These are phyloP conservation scores for Pleurotus sapidus DNA, from an alignment of 768 basidiomycete species.

Conservation along the genomic window DNA sequence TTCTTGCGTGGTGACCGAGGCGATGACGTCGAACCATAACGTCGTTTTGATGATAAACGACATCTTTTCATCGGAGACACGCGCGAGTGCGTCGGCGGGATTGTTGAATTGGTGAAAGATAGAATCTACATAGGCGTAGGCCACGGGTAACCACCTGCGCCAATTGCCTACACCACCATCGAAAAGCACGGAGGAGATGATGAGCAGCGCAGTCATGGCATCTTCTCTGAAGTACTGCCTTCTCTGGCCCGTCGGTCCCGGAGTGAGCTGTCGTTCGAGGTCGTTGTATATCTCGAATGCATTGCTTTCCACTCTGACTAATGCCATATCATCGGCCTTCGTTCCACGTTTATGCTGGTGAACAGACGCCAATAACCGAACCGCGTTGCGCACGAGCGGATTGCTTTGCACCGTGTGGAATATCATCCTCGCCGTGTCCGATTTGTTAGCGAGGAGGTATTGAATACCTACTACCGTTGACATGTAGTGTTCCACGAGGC, in stretches of 20 bases:
- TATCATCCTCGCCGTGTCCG: conserved; percentile 44
- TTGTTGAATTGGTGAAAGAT: conserved; percentile 41
- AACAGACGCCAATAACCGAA: conserved; percentile 62
- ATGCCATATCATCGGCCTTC: conserved; percentile 21
- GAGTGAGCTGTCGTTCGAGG: not conserved
- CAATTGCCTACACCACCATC: conserved; percentile 72
- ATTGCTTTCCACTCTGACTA: conserved; percentile 18
- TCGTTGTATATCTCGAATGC: not conserved
- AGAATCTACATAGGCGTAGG: conserved; percentile 49
- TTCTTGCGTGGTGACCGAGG: conserved; percentile 63
- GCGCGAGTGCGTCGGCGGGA: conserved; percentile 41
- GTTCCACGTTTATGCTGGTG: conserved; percentile 30
- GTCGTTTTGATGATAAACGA: conserved; percentile 80
- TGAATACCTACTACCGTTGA: conserved; percentile 61
- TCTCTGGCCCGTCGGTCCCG: not conserved
- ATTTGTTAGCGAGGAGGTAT: conserved; percentile 62
- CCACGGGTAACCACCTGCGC: conserved; percentile 64
- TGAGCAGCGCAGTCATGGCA: conserved; percentile 75
- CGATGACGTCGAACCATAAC: conserved; percentile 87
- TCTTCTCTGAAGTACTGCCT: conserved; percentile 43
- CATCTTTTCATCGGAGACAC: conserved; percentile 40
- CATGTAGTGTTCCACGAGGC: conserved; percentile 46
- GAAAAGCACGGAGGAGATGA: conserved; percentile 80
- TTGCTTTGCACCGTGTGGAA: conserved; percentile 43
- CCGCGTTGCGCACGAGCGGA: conserved; percentile 50